Base-by-base conservation (phyloP, 805 yeast species). In the Ascoidea tarda region DNA sequence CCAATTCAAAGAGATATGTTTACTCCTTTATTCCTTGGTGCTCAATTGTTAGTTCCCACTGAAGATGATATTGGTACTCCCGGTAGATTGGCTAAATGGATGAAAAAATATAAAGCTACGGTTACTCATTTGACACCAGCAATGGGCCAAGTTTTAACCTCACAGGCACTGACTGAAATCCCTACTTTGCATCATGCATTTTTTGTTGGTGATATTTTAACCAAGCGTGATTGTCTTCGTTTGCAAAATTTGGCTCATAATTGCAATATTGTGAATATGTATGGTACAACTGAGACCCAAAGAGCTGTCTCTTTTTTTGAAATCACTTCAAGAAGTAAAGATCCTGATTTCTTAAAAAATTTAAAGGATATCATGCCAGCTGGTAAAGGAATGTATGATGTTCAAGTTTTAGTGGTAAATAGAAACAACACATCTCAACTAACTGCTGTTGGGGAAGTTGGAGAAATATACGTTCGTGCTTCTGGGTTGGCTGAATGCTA, bases 1-100 rank as follows among this genome's bases (percentile, higher is more conserved):
- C 99, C 99, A 10, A 91, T 93, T 57, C 99, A 93, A 73, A 84
- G 99, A 74, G 99, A 93, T 69, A 93, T 93, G 85, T 93, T 93
- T 68, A 93, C 99, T 6, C 99, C 99, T 28, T 75, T 93, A 57
- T 93, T 93, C 67, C 71, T 93, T 57, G 99, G 99, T 58, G 99
- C 99, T 16, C 86, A 83, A 59, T 73, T 93, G 53, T 75, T 87
- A 57, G 95, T 93, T 33, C 99, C 99, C 51, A 90, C 97, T 12
- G 82, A 89, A 16, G 97, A 93, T 67, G 99, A 93, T 66, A 93
- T 93, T 61, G 99, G 99, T 49, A 93, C 99, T 3, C 99, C 99
- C 5, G 99, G 99, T 33, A 82, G 85, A 63, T 75, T 93, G 52
- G 99, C 99, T 5, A 93, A 87, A 61, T 93, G 99, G 99, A 90